phyloP scores from a whole-genome alignment of 495 filamentous ascomycete genomes.

The Pseudomonodictys pantanalensis region DNA sequence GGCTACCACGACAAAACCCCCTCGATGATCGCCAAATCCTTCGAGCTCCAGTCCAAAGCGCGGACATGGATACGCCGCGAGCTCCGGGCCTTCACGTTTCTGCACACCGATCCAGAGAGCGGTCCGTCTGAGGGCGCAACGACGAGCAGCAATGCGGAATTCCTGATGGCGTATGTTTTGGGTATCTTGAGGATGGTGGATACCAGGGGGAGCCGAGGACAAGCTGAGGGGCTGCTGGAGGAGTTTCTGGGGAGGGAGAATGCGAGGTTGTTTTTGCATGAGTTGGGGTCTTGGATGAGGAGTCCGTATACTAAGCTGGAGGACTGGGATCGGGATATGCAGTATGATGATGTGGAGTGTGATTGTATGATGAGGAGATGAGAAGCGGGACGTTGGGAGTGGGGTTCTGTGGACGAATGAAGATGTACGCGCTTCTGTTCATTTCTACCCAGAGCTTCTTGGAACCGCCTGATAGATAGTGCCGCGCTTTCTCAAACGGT shows the following conservation, averaged over 20 bases:
- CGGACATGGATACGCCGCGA: conserved; percentile 85
- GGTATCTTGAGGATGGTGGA: conserved; percentile 88
- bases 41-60: conserved; percentile 75
- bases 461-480: too few species aligned
- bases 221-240: conserved; percentile 82
- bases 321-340: conserved; percentile 79
- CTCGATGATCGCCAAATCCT: conserved; percentile 57
- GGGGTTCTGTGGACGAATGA: too few species aligned
- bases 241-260: conserved; percentile 82
- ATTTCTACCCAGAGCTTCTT: too few species aligned
- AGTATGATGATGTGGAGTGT: conserved; percentile 65
- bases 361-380: too few species aligned
- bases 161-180: conserved; percentile 83
- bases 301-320: conserved; percentile 68
- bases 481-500: too few species aligned
- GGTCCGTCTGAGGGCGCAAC: conserved; percentile 22
- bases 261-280: conserved; percentile 78
- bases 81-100: conserved; percentile 78
- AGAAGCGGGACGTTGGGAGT: too few species aligned
- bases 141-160: conserved; percentile 74
- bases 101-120: conserved; percentile 6
- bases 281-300: conserved; percentile 74
- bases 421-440: too few species aligned
- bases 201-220: conserved; percentile 77
- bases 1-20: conserved; percentile 75